phyloP scores from a whole-genome alignment of 192 early-diverging fungal genomes.

The Oehlia diaphana region DNA sequence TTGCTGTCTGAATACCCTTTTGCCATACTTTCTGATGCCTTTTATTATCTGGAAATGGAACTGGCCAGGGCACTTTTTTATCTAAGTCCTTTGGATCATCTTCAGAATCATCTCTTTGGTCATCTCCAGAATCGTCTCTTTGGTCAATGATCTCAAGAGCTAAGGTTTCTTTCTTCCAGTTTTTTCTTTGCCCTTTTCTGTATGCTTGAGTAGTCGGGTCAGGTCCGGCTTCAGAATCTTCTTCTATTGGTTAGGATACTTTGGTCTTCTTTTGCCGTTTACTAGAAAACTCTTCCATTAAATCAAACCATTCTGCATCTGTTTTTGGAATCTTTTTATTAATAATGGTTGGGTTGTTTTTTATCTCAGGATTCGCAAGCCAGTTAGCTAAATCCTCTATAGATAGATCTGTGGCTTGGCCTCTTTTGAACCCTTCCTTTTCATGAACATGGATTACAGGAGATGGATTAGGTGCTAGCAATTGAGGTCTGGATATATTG shows the following conservation, averaged over 20 bases:
- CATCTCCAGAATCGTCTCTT: too few species aligned
- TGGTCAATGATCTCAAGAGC: too few species aligned
- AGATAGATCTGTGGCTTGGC: neutral
- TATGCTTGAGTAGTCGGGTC: neutral
- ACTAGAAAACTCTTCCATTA: neutral
- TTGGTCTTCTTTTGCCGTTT: neutral
- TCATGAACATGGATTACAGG: too few species aligned
- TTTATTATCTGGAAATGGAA: conserved; percentile 20
- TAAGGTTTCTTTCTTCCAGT: too few species aligned
- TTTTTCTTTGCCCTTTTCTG: neutral
- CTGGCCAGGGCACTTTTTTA: conserved; percentile 21
- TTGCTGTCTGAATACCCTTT: conserved; percentile 1
- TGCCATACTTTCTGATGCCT: neutral
- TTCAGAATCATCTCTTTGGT: neutral
- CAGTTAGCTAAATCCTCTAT: neutral
- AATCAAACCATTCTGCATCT: neutral
- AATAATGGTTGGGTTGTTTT: neutral
- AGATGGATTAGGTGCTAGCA: too few species aligned
- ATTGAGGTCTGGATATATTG: too few species aligned
- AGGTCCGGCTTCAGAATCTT: too few species aligned
- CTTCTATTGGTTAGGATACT: neutral
- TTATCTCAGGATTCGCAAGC: neutral
- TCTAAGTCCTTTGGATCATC: neutral
- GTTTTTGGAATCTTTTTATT: neutral
- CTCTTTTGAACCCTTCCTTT: too few species aligned